Conservation (phyloP, 345 rosid genomes). For the Arabis alpina region DNA sequence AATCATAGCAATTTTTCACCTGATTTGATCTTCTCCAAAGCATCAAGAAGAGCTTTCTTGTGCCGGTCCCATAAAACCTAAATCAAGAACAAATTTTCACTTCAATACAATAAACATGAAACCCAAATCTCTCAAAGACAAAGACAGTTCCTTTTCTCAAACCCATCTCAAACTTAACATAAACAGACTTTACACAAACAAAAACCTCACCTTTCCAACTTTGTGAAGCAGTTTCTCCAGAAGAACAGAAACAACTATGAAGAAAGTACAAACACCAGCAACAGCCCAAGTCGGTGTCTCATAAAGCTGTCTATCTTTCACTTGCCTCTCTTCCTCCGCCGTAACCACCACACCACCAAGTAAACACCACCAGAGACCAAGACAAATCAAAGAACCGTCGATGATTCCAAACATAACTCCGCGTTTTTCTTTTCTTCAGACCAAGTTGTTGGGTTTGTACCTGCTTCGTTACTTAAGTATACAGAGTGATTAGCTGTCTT, state of each 20-base stretch:
- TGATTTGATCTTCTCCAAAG: slow-evolving; percentile 85
- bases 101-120: slow-evolving; percentile 16
- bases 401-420: slow-evolving; percentile 23
- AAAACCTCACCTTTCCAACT: slow-evolving; percentile 55
- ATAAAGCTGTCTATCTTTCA: slow-evolving; percentile 55
- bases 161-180: slow-evolving; percentile 1
- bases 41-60: slow-evolving; percentile 85
- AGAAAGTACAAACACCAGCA: slow-evolving; percentile 72
- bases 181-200: background rate
- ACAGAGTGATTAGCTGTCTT: slow-evolving; percentile 42
- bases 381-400: slow-evolving; percentile 25
- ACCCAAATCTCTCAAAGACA: slow-evolving; percentile 13
- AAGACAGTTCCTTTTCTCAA: slow-evolving; percentile 21
- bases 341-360: slow-evolving; percentile 17
- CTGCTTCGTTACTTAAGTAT: slow-evolving; percentile 36
- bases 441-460: slow-evolving; percentile 22
- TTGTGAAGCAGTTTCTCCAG: slow-evolving; percentile 78
- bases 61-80: slow-evolving; percentile 82
- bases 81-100: slow-evolving; percentile 24
- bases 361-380: slow-evolving; percentile 26
- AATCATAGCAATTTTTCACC: slow-evolving; percentile 48
- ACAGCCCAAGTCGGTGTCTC: slow-evolving; percentile 99
- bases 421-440: background rate
- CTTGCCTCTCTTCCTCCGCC: slow-evolving; percentile 38
- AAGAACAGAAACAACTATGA: slow-evolving; percentile 73